Evolutionary conservation across 1,284 basidiomycete genomes (phyloP), one percentile per base, ranked within the genome.

Genomic region (Thelephora terrestris): DNA sequence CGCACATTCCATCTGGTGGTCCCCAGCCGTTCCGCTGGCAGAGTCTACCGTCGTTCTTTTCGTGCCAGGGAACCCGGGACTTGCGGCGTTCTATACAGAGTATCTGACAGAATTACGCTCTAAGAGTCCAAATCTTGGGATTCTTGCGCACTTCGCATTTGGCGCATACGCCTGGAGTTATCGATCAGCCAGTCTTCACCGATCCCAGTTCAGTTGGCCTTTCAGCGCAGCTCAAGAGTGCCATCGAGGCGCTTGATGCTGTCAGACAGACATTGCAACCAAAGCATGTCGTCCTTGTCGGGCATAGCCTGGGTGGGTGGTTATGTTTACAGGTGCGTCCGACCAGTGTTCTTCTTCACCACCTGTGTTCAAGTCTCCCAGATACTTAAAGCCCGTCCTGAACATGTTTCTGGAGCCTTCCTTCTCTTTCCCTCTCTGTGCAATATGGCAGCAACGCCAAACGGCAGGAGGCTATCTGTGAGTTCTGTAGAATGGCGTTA

Each of bases 251-350:
- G 4, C 58, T 79, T 4, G 77, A 81, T 47, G 62, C 68, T 4
- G 49, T 78, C 3, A 56, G 48, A 23, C 45, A 57, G 6, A 54
- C 57, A 6, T 76, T 69, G 56, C 58, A 63, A n/a, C 47, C 57
- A 7, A 52, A 60, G 7, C 69, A 63, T 45, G 57, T 80, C 12
- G 58, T 81, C 5, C 23, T 83, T 0, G 61, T 71, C 23, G 79
- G 75, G 7, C 80, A 83, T 52, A 82, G 79, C 52, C 70, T 82
- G 21, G 79, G 79, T 2, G 59, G 73, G 4, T 84, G 79, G 78
- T 66, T 83, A 47, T 58, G 71, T 12, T 55, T 75, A n/a, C 75
- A 82, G 65, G 79, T 75, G 40, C 46, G 42, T 21, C 32, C 18
- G 40, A 43, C 20, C 24, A n/a, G 38, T 27, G 39, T 34, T 7